Conservation (phyloP, 768 basidiomycete species). For the Brasilioporus rufonigricans region DNA sequence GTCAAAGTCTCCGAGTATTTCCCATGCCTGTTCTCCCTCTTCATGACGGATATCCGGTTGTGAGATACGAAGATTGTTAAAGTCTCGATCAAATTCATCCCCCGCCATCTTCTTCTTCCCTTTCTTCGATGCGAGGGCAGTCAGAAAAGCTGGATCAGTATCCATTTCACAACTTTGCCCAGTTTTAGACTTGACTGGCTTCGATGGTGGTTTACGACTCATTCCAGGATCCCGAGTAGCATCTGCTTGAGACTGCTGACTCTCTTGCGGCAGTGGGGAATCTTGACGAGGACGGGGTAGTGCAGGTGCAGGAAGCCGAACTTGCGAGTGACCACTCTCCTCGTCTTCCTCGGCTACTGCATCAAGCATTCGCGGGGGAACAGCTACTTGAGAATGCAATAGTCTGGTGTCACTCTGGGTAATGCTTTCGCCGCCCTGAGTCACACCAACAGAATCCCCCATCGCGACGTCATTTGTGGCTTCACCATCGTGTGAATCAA, state of each 20-base stretch:
- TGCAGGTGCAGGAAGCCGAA: background rate
- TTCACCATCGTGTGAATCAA: conserved; percentile 19
- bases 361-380: conserved; percentile 23
- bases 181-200: conserved; percentile 7
- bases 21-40: conserved; percentile 55
- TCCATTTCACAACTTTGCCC: conserved; percentile 35
- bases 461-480: conserved; percentile 10
- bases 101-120: conserved; percentile 57
- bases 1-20: conserved; percentile 61
- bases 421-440: conserved; percentile 19
- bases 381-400: conserved; percentile 2
- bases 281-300: background rate
- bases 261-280: conserved; percentile 1
- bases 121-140: conserved; percentile 72
- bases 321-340: conserved; percentile 26
- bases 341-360: conserved; percentile 54
- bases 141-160: conserved; percentile 65
- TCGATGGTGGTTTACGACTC: conserved; percentile 1
- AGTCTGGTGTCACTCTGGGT: conserved; percentile 28
- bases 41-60: conserved; percentile 54
- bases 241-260: background rate
- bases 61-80: conserved; percentile 71
- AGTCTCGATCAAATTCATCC: conserved; percentile 75
- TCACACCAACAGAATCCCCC: conserved; percentile 11
- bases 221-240: conserved; percentile 28